Conservation (phyloP, 345 rosid species). For the Acer negundo region DNA sequence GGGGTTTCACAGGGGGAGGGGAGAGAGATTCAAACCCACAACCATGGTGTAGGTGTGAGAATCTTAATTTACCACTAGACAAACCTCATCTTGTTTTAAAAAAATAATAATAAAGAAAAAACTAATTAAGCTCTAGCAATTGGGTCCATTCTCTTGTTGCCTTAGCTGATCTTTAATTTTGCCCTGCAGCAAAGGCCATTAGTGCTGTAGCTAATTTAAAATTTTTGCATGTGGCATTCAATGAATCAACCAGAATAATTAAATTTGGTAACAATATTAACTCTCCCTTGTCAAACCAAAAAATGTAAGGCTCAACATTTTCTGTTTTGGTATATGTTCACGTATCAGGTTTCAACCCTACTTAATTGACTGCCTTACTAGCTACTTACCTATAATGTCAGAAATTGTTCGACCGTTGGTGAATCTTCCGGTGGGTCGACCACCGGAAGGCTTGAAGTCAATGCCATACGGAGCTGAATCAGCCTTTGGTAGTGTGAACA, state of each 20-base stretch:
- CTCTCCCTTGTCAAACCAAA: background rate
- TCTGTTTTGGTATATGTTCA: background rate
- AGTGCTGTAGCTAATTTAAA: background rate
- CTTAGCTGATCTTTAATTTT: background rate
- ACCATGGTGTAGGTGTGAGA: no score
- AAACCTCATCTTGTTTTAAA: no score
- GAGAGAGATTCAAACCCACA: no score
- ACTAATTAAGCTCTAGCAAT: background rate
- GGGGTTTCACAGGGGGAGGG: no score
- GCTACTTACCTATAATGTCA: conserved; percentile 35
- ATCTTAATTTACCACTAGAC: no score
- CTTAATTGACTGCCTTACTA: background rate
- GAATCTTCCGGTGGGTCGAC: conserved; percentile 70
- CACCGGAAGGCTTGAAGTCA: conserved; percentile 57
- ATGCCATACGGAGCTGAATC: conserved; percentile 62
- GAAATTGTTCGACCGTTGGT: conserved; percentile 53
- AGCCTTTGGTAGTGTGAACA: conserved; percentile 51
- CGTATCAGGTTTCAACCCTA: background rate
- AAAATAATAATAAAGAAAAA: no score
- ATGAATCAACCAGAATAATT: background rate
- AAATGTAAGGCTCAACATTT: background rate
- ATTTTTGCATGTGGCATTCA: background rate
- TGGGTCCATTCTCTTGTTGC: background rate
- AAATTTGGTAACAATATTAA: background rate
- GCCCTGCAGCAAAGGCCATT: background rate